Evolutionary conservation across 73 alveolate species (phyloP), one percentile per base, ranked within the genome.

Genomic region (Blepharisma stoltei): DNA sequence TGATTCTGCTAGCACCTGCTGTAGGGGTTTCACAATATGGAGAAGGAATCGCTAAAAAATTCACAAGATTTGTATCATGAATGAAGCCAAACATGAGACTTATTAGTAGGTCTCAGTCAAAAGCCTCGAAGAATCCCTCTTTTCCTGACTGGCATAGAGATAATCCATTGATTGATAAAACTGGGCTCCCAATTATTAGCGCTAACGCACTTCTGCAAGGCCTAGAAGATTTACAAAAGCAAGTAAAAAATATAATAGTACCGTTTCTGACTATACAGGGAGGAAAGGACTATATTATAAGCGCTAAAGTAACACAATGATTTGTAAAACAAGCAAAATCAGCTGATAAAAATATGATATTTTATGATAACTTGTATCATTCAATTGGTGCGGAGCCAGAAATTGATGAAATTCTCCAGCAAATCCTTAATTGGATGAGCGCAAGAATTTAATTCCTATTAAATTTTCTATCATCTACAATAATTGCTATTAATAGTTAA

Each of bases 261-360:
- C 45, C 73, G 38, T n/a, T 60, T 60, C 49, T 60, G 45, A 14
- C 23, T 14, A 60, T 60, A 8, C 73, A 60, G 23, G 73, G 73
- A 60, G 73, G 45, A 20, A 20, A n/a, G 23, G 73, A 60, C 23
- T 14, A 60, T 14, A 60, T 60, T 20, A 38, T 60, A 1, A 60
- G 73, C 5, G 37, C 48, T 60, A 11, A 60, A 25, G 18, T 18
- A 47, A 25, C 38, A 8, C 37, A 60, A 25, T 8, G 23, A 14
- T 60, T 60, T 60, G 46, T 60, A 18, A 60, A 60, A 2, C 14
- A 60, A 8, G 14, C 46, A n/a, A 60, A 60, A 60, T 20, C 49
- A 1, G 5, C 46, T 20, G 73, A 60, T 60, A 25, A n/a, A 25
- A 38, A 60, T 14, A 1, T 20, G 14, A 9, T n/a, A 38, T 14